These are phyloP conservation scores for Eremothecium sinecaudum DNA, from an alignment of 1,139 yeast species.

Conservation along the genomic window DNA sequence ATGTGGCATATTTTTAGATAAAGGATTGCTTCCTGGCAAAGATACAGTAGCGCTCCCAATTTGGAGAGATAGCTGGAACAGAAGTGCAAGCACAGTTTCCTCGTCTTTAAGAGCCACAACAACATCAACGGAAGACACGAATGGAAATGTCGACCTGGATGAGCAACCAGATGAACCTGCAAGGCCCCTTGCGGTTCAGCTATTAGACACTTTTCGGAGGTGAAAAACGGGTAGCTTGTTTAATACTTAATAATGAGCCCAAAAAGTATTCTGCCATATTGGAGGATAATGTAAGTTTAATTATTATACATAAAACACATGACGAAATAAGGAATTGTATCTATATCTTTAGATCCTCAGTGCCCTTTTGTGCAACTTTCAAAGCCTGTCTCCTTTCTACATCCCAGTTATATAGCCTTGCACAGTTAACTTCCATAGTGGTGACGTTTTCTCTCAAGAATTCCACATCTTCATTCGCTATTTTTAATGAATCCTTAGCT, in stretches of 20 bases:
- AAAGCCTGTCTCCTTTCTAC: slow-evolving; percentile 61
- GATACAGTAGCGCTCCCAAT: slow-evolving; percentile 21
- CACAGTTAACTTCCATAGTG: slow-evolving; percentile 96
- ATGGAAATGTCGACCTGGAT: slow-evolving; percentile 16
- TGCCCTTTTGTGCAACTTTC: slow-evolving; percentile 35
- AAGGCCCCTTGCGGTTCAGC: slow-evolving; percentile 28
- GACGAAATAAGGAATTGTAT: background rate
- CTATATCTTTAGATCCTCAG: slow-evolving; percentile 33
- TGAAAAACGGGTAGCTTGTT: too few species aligned
- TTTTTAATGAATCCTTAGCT: slow-evolving; percentile 49
- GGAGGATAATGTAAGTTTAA: too few species aligned
- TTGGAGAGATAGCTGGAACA: slow-evolving; percentile 7
- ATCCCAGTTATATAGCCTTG: slow-evolving; percentile 92
- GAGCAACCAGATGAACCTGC: slow-evolving; percentile 26
- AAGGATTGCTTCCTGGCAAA: slow-evolving; percentile 24
- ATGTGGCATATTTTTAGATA: slow-evolving; percentile 26
- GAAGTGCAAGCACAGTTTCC: slow-evolving; percentile 6
- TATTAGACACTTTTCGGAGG: slow-evolving; percentile 28
- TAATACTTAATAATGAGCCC: too few species aligned
- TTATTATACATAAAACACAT: background rate
- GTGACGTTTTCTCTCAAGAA: slow-evolving; percentile 87
- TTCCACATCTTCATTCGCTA: slow-evolving; percentile 77
- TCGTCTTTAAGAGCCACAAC: background rate
- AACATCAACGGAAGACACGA: slow-evolving; percentile 7
- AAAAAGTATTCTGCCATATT: too few species aligned